Conservation (phyloP, 2,329 filamentous ascomycete species). For the Emergomyces orientalis region DNA sequence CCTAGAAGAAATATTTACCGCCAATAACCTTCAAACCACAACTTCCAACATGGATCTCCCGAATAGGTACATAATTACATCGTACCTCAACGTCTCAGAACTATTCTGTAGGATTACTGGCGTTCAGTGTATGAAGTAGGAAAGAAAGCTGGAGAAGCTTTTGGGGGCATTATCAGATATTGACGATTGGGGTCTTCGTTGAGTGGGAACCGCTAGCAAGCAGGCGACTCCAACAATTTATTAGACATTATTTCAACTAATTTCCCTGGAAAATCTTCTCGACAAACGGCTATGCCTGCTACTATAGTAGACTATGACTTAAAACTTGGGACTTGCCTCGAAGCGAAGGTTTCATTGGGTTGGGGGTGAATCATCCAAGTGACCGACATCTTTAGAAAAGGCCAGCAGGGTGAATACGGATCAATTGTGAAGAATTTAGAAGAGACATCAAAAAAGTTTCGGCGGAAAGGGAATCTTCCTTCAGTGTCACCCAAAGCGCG, state of each 20-base stretch:
- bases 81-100: not conserved
- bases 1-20: not conserved
- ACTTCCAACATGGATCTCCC: not conserved
- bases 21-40: not conserved
- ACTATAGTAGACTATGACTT: too few relatives aligned
- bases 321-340: too few relatives aligned
- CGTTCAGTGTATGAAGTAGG: not conserved
- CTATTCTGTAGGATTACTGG: not conserved
- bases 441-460: not conserved
- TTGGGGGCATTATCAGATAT: not conserved
- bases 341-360: too few relatives aligned
- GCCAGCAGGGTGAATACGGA: not conserved
- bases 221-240: too few relatives aligned
- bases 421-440: not conserved
- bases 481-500: too few relatives aligned
- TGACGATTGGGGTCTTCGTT: not conserved
- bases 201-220: not conserved
- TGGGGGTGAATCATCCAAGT: too few relatives aligned
- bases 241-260: too few relatives aligned
- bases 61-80: not conserved
- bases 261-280: too few relatives aligned
- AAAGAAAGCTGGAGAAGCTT: not conserved
- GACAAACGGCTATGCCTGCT: too few relatives aligned
- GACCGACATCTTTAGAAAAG: not conserved
- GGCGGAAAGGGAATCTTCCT: not conserved